Percentiles rank a stretch among this genome's conserved stretches.
Conservation (phyloP, 345 rosid genomes). For the Eucalyptus tenuipes region DNA sequence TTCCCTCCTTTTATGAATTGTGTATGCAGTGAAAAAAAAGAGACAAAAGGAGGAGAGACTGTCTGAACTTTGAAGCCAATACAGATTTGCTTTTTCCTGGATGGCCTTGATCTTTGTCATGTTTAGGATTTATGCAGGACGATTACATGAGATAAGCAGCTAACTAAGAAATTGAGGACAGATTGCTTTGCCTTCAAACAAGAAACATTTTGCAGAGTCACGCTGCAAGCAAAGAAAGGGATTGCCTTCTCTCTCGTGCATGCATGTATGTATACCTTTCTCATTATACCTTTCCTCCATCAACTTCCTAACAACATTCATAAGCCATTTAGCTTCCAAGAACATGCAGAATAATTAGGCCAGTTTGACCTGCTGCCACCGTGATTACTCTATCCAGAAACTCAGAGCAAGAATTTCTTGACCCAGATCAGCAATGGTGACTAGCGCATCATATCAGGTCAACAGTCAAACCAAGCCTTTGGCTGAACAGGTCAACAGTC, state of each 20-base stretch:
- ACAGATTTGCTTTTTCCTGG: background rate
- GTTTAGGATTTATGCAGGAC: background rate
- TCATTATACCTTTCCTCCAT: background rate
- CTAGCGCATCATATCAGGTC: background rate
- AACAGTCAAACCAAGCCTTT: background rate
- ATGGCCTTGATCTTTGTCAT: background rate
- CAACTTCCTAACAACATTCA: background rate
- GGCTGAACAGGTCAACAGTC: background rate
- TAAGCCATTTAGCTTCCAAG: background rate
- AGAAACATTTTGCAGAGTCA: background rate
- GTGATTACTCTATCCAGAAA: background rate
- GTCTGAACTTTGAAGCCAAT: background rate
- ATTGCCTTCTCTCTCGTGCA: slow-evolving; percentile 9
- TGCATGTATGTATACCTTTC: slow-evolving; percentile 1
- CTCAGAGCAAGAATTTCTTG: background rate
- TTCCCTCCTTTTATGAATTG: background rate
- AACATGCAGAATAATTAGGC: background rate
- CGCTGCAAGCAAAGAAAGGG: slow-evolving; percentile 37
- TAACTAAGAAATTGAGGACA: background rate
- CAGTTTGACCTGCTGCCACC: background rate
- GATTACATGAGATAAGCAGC: background rate
- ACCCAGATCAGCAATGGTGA: background rate
- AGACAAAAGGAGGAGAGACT: background rate
- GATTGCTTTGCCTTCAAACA: slow-evolving; percentile 32
- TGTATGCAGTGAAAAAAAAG: background rate